Base-by-base conservation (phyloP, 805 yeast species). In the Wickerhamomyces bisporus region DNA sequence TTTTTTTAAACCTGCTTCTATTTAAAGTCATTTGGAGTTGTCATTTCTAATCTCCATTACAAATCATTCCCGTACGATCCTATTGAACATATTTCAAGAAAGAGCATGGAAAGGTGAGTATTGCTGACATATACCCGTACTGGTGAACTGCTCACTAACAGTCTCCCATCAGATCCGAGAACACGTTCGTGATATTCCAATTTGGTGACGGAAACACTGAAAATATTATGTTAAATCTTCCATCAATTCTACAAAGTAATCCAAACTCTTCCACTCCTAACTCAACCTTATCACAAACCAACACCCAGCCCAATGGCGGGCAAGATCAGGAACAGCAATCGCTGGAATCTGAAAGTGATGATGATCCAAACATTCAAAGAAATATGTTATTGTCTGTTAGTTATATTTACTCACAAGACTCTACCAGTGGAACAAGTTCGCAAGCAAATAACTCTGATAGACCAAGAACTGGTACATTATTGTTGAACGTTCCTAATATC, bases 401-500 rank as follows among this genome's bases (percentile, higher is more conserved):
- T 39, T 68, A 68, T 45, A 55, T 62, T 6, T 56, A 52, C 38
- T 45, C 53, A 12, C 46, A 44, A 14, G 41, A 39, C 14, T 30
- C 44, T 23, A 16, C n/a, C 30, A 6, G 26, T 19, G 29, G 17
- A 20, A 16, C n/a, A 7, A 6, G 5, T 20, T 17, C 26, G 15
- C 26, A n/a, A 33, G 39, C 26, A n/a, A n/a, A n/a, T n/a, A n/a
- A n/a, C 10, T 33, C 31, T 17, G 27, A 26, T n/a, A 15, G 21
- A 12, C 34, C 32, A 13, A 61, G 73, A 30, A 62, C 77, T 1
- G 86, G 86, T 0, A 72, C 83, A 2, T 62, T 82, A 26, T 70
- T 79, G 25, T 60, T 82, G 48, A 75, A 80, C 29, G 75, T 82
- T 23, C 86, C 88, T n/a, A 79, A 80, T 48, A 77, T 77, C 30